Percentiles rank a stretch among this genome's conserved stretches.
These are phyloP conservation scores for Blastobotrys illinoisensis DNA, from an alignment of 1,139 yeast genomes.

Conservation along the genomic window DNA sequence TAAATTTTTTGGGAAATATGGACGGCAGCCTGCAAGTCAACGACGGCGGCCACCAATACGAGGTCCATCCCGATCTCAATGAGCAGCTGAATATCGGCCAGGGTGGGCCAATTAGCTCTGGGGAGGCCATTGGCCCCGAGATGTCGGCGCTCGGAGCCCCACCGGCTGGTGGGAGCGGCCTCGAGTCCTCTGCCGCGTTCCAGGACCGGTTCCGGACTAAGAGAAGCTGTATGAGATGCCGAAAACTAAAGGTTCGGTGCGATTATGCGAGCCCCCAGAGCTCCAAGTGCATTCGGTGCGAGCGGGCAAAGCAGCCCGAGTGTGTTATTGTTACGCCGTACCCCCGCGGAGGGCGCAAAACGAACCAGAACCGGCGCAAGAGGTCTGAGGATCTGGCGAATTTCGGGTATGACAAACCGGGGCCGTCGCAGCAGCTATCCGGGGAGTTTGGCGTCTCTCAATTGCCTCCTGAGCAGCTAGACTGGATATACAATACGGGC, in stretches of 20 bases:
- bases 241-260: slow-evolving; percentile 38
- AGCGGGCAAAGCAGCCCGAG: background rate
- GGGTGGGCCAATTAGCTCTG: background rate
- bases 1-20: background rate
- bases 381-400: background rate
- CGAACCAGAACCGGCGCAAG: slow-evolving; percentile 1
- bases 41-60: background rate
- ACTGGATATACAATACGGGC: background rate
- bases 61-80: background rate
- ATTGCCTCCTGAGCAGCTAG: background rate
- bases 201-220: slow-evolving; percentile 9
- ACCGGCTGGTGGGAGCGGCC: background rate
- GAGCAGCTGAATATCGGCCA: background rate
- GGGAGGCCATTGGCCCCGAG: background rate
- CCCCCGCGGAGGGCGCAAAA: background rate
- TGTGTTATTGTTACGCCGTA: background rate
- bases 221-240: background rate
- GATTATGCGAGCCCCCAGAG: slow-evolving; percentile 45
- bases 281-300: slow-evolving; percentile 44
- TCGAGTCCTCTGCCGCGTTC: background rate
- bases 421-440: background rate
- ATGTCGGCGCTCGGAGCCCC: background rate
- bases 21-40: background rate
- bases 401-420: background rate
- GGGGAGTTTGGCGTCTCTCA: background rate